Percentiles rank a stretch among this genome's conserved stretches.
Evolutionary conservation across 2,329 filamentous ascomycete genomes (phyloP).

Genomic region (Lecanicillium sp.): DNA sequence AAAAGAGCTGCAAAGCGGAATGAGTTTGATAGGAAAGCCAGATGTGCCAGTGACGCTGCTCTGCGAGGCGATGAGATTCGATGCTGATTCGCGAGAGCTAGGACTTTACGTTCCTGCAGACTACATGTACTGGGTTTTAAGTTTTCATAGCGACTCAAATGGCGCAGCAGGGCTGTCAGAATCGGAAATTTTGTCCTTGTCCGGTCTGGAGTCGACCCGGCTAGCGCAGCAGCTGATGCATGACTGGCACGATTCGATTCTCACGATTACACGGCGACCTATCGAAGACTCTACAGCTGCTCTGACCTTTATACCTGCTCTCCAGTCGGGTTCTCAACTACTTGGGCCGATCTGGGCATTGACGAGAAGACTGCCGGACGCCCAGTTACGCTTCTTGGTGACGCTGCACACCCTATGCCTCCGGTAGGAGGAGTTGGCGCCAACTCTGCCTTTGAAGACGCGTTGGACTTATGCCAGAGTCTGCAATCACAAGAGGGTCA

Average conservation of each 20-base stretch:
- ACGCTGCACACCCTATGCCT: slow-evolving; percentile 10
- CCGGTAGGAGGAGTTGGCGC: slow-evolving; percentile 8
- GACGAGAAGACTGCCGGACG: neutral
- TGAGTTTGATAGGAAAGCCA: slow-evolving; percentile 16
- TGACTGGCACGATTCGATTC: neutral
- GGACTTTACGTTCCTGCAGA: slow-evolving; percentile 14
- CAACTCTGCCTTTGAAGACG: slow-evolving; percentile 9
- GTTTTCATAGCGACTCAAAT: slow-evolving; percentile 8
- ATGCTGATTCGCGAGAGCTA: neutral
- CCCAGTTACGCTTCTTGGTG: slow-evolving; percentile 9
- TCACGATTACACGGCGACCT: neutral
- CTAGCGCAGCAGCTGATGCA: neutral
- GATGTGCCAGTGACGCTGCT: slow-evolving; percentile 10
- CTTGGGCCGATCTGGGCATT: no score
- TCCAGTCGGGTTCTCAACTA: no score
- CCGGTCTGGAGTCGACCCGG: neutral
- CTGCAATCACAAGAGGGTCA: neutral
- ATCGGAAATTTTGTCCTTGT: slow-evolving; percentile 1
- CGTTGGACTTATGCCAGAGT: slow-evolving; percentile 3
- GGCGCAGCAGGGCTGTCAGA: neutral
- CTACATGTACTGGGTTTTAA: slow-evolving; percentile 27
- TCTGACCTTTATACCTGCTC: neutral
- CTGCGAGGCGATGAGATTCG: slow-evolving; percentile 11
- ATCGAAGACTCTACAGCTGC: neutral
- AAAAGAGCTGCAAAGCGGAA: slow-evolving; percentile 13